Evolutionary conservation across 2,329 filamentous ascomycete species (phyloP).

Genomic region (Talaromyces sp.): DNA sequence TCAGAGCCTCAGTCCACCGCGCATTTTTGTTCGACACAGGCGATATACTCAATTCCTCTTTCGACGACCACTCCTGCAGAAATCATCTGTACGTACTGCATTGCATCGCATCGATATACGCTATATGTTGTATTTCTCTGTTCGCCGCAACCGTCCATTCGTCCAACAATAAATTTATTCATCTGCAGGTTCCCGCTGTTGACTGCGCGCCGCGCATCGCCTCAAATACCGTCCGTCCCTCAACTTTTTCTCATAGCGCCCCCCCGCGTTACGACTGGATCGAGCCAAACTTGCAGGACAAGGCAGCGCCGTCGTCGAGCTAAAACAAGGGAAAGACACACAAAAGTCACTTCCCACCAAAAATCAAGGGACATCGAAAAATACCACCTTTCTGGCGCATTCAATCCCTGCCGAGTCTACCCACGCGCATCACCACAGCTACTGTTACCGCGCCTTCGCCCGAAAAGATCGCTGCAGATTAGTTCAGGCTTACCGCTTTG

Average conservation of each 20-base stretch:
- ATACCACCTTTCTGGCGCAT: conserved; percentile 11
- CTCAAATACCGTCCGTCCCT: not conserved
- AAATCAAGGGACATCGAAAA: not conserved
- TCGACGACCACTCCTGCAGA: not conserved
- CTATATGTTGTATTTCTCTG: not conserved
- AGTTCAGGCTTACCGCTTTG: conserved; percentile 20
- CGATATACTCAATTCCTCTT: not conserved
- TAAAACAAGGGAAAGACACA: not conserved
- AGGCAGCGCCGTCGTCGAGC: conserved; percentile 6
- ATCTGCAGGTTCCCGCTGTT: conserved; percentile 16
- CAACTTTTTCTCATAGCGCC: not conserved
- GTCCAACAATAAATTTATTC: conserved; percentile 11
- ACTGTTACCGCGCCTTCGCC: not conserved
- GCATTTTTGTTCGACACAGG: not conserved
- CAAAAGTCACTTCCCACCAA: not conserved
- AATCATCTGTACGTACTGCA: conserved; percentile 6
- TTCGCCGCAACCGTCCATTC: conserved; percentile 7
- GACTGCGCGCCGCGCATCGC: conserved; percentile 10
- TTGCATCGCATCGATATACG: not conserved
- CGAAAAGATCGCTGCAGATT: conserved; percentile 17
- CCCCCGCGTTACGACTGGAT: conserved; percentile 13
- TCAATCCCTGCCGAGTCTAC: conserved; percentile 11
- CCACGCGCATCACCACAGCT: conserved; percentile 6
- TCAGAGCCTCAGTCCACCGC: conserved; percentile 1
- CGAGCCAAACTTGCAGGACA: conserved; percentile 17